phyloP scores from a whole-genome alignment of 176 grass and related monocot species.

The Eleusine indica region DNA sequence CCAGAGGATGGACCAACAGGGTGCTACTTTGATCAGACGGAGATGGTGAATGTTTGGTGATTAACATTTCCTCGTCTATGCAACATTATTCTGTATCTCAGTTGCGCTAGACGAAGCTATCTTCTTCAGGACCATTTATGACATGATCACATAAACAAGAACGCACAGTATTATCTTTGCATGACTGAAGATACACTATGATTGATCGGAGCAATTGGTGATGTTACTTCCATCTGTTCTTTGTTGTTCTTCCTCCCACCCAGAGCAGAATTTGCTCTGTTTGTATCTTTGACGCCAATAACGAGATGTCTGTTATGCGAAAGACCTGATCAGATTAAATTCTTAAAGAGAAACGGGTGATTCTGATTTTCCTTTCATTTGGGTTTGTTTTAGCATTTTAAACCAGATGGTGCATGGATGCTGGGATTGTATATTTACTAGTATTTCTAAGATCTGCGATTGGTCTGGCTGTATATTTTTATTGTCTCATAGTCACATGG shows the following conservation, averaged over 20 bases:
- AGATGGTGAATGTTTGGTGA: constrained; percentile 48
- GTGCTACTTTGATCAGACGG: constrained; percentile 70
- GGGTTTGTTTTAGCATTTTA: not conserved
- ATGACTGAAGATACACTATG: not conserved
- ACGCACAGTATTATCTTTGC: not conserved
- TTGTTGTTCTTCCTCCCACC: not conserved
- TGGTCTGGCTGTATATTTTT: too few species aligned
- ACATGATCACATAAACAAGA: not conserved
- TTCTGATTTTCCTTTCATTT: not conserved
- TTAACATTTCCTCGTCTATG: not conserved
- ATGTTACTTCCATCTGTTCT: not conserved
- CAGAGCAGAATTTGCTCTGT: not conserved
- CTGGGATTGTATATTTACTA: not conserved
- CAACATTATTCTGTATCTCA: not conserved
- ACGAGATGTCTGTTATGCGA: not conserved
- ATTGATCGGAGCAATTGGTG: not conserved
- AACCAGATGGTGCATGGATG: not conserved
- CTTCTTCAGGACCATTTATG: not conserved
- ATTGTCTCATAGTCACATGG: too few species aligned
- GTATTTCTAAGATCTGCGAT: not conserved
- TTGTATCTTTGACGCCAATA: not conserved
- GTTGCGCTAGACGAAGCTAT: not conserved
- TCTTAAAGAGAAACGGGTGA: not conserved
- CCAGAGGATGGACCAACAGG: constrained; percentile 45
- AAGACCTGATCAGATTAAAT: not conserved